Conservation (phyloP, 2,329 filamentous ascomycete genomes). For the Colletotrichum camelliae region DNA sequence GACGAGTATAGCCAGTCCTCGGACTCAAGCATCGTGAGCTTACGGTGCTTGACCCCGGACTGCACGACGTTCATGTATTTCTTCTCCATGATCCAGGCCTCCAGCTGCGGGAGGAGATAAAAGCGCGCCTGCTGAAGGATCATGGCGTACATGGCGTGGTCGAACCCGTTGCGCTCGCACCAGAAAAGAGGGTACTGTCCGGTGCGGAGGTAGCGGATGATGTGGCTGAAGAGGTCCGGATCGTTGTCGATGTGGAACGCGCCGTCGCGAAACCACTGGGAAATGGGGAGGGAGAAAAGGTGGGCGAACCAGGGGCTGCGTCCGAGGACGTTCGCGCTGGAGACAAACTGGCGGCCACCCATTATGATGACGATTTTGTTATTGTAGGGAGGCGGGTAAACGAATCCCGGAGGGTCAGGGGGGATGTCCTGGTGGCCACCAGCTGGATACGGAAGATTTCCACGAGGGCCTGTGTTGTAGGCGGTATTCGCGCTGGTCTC, state of each 20-base stretch:
- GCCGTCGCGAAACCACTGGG: slow-evolving; percentile 3
- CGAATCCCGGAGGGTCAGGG: neutral
- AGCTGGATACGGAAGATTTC: neutral
- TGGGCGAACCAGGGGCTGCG: slow-evolving; percentile 12
- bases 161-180: slow-evolving; percentile 30
- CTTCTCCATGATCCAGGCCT: slow-evolving; percentile 28
- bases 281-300: slow-evolving; percentile 9
- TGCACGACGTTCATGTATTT: slow-evolving; percentile 24
- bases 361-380: slow-evolving; percentile 18
- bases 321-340: slow-evolving; percentile 12
- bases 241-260: slow-evolving; percentile 38
- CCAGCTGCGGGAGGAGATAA: slow-evolving; percentile 31
- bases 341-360: slow-evolving; percentile 21
- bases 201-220: slow-evolving; percentile 39
- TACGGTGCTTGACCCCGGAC: slow-evolving; percentile 4
- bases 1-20: neutral
- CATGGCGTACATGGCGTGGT: slow-evolving; percentile 37
- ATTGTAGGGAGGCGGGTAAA: neutral
- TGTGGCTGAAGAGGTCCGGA: slow-evolving; percentile 37
- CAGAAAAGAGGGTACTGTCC: slow-evolving; percentile 40
- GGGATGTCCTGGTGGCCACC: neutral
- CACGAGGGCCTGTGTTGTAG: neutral
- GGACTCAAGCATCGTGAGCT: neutral
- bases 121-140: slow-evolving; percentile 37
- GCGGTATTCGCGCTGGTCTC: neutral